These are phyloP conservation scores for Suillus alpinus DNA, from an alignment of 768 basidiomycete genomes.

Conservation along the genomic window DNA sequence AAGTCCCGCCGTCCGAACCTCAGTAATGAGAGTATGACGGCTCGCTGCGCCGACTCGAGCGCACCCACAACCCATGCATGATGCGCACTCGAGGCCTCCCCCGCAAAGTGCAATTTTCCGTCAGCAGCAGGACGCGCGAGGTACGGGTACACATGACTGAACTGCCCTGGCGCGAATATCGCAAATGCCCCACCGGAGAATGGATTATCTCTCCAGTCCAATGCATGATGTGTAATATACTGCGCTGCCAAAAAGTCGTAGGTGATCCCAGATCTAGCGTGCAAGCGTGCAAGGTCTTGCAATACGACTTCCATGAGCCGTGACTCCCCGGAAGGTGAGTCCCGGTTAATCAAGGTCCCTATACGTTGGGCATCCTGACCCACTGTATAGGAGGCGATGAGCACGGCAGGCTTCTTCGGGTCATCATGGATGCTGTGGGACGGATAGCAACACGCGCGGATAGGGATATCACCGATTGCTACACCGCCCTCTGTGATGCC, in stretches of 20 bases:
- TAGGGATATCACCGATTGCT: background rate
- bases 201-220: background rate
- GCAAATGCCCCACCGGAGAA: background rate
- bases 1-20: background rate
- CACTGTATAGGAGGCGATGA: background rate
- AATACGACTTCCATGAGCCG: background rate
- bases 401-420: background rate
- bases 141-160: background rate
- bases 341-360: background rate
- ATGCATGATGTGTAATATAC: background rate
- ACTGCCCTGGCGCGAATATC: background rate
- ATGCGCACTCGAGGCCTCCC: background rate
- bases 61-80: background rate
- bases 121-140: background rate
- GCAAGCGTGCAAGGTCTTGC: background rate
- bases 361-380: slow-evolving; percentile 1
- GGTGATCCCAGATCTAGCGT: background rate
- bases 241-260: background rate
- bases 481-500: background rate
- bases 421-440: background rate
- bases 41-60: background rate
- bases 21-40: slow-evolving; percentile 1
- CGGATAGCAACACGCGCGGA: background rate
- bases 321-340: background rate
- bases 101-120: background rate